These are phyloP conservation scores for Lyophyllum shimeji DNA, from an alignment of 768 basidiomycete species.

Conservation along the genomic window DNA sequence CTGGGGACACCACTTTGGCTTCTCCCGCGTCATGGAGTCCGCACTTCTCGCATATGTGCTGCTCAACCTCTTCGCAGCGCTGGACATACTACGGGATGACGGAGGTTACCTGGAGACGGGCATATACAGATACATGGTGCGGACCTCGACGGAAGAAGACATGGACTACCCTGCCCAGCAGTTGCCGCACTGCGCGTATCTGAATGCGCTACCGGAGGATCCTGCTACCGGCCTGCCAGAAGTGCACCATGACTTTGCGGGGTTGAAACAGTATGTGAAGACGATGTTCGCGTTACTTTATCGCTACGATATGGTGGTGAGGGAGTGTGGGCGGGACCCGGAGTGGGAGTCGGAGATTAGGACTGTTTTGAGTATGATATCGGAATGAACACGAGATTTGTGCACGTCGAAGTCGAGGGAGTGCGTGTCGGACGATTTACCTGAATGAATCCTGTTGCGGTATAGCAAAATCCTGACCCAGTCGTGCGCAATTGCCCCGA, in stretches of 20 bases:
- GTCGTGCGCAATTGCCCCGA: too few relatives aligned
- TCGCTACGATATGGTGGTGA: constrained; percentile 33
- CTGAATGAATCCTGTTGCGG: not conserved
- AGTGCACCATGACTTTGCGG: constrained; percentile 20
- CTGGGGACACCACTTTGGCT: constrained; percentile 35
- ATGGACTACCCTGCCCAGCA: constrained; percentile 33
- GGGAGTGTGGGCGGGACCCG: constrained; percentile 32
- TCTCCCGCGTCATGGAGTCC: constrained; percentile 26
- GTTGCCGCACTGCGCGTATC: constrained; percentile 28
- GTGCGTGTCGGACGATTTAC: not conserved
- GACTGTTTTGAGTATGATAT: constrained; percentile 11
- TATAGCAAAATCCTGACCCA: too few relatives aligned
- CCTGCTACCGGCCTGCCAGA: constrained; percentile 3
- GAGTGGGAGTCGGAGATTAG: constrained; percentile 26
- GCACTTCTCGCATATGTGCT: constrained; percentile 34
- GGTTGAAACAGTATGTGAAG: constrained; percentile 34
- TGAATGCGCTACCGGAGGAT: constrained; percentile 12
- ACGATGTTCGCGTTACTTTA: constrained; percentile 34
- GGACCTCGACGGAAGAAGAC: not conserved
- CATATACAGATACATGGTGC: constrained; percentile 20
- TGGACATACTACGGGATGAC: constrained; percentile 20
- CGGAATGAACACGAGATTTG: not conserved
- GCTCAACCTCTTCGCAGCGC: constrained; percentile 34
- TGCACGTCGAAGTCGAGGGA: not conserved
- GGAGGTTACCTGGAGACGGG: constrained; percentile 25